Evolutionary conservation across 345 rosid genomes (phyloP).

Genomic region (Mallotus nudiflorus): DNA sequence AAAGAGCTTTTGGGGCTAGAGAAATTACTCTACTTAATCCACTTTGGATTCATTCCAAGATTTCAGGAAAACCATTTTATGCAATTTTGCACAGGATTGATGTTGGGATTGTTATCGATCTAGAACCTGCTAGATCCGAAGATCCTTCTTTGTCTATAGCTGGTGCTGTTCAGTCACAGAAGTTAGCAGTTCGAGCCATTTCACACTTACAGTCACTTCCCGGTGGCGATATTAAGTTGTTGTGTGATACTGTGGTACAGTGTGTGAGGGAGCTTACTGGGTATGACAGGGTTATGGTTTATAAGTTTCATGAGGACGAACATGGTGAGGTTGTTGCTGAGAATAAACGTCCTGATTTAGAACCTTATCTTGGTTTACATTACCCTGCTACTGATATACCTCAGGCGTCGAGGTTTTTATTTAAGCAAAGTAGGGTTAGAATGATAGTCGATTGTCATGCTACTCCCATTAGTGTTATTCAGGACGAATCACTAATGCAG

Average conservation of each 20-base stretch:
- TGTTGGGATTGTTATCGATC: slow-evolving; percentile 94
- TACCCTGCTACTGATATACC: slow-evolving; percentile 99
- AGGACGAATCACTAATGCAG: slow-evolving; percentile 77
- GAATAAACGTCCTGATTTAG: slow-evolving; percentile 72
- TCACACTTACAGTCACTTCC: slow-evolving; percentile 88
- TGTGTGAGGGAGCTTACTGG: slow-evolving; percentile 89
- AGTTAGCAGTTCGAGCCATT: slow-evolving; percentile 89
- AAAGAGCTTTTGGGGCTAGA: slow-evolving; percentile 79
- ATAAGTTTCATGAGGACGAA: slow-evolving; percentile 97
- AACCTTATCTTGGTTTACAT: slow-evolving; percentile 89
- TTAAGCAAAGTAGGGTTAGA: slow-evolving; percentile 93
- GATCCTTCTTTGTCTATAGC: slow-evolving; percentile 96
- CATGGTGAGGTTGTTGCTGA: slow-evolving; percentile 99
- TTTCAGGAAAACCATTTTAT: slow-evolving; percentile 80
- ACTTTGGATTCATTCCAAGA: slow-evolving; percentile 83
- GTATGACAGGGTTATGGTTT: slow-evolving; percentile 95
- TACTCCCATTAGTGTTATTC: slow-evolving; percentile 54
- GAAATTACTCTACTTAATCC: slow-evolving; percentile 93
- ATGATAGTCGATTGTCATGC: slow-evolving; percentile 95
- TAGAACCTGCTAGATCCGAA: slow-evolving; percentile 92
- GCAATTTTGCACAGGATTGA: slow-evolving; percentile 91
- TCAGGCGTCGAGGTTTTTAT: slow-evolving; percentile 92
- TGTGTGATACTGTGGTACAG: slow-evolving; percentile 90
- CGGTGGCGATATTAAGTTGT: slow-evolving; percentile 80
- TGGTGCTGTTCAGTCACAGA: slow-evolving; percentile 98